A percentile compares a stretch with the other conserved stretches of the same genome.
These are phyloP conservation scores for Alternaria sp. DNA, from an alignment of 2,329 filamentous ascomycete genomes.

Conservation along the genomic window DNA sequence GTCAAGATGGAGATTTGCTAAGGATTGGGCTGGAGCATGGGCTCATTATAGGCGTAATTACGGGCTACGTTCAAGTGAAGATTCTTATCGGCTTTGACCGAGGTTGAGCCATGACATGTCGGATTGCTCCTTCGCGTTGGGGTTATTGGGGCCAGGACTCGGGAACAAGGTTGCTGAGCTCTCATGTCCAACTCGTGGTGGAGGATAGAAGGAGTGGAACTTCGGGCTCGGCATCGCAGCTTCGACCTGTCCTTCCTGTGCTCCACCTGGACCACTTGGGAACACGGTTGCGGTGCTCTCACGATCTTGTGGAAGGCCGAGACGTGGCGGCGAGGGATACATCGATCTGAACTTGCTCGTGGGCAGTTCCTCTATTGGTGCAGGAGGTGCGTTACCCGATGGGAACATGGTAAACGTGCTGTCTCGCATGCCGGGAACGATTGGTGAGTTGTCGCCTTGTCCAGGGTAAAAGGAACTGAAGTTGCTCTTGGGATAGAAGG, in stretches of 20 bases:
- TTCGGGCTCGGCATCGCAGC: slow-evolving; percentile 53
- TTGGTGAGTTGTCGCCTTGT: slow-evolving; percentile 55
- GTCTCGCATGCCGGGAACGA: slow-evolving; percentile 69
- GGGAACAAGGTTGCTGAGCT: slow-evolving; percentile 57
- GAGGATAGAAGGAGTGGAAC: slow-evolving; percentile 60
- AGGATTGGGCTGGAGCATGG: slow-evolving; percentile 16
- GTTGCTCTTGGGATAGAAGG: slow-evolving; percentile 60
- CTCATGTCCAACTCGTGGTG: slow-evolving; percentile 64
- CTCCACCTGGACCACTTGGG: slow-evolving; percentile 40
- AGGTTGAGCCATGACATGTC: slow-evolving; percentile 87
- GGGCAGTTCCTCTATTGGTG: slow-evolving; percentile 26
- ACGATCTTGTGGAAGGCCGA: slow-evolving; percentile 51
- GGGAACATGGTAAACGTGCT: slow-evolving; percentile 57
- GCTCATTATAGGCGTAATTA: slow-evolving; percentile 16
- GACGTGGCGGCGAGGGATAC: slow-evolving; percentile 41
- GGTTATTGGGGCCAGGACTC: slow-evolving; percentile 26
- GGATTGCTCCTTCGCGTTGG: slow-evolving; percentile 46
- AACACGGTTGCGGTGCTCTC: slow-evolving; percentile 59
- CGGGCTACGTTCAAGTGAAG: not conserved
- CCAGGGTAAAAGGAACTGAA: slow-evolving; percentile 61
- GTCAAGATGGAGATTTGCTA: slow-evolving; percentile 13
- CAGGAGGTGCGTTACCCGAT: slow-evolving; percentile 29
- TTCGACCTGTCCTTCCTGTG: slow-evolving; percentile 21
- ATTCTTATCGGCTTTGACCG: slow-evolving; percentile 54
- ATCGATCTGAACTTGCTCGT: slow-evolving; percentile 40